Evolutionary conservation across 2,329 filamentous ascomycete species (phyloP), one percentile per base, ranked within the genome.

Genomic region (Sordariomycetes sp.): DNA sequence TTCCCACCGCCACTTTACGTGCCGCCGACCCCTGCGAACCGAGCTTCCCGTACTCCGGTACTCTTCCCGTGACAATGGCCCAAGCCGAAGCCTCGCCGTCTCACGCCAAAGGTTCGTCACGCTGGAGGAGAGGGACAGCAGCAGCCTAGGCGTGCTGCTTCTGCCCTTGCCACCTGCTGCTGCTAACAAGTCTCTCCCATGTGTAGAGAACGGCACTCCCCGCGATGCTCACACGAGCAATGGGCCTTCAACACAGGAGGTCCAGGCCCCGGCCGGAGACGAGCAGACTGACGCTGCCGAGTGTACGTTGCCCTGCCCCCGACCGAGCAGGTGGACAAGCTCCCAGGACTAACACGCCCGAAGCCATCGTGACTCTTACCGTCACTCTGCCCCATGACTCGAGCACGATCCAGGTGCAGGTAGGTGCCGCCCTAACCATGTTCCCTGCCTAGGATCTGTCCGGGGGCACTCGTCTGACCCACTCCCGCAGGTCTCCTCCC

Each of bases 351-450:
- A 50, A 50, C 20, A 50, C 22, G 20, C 46, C 11, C 22, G 68
- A 66, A 78, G 79, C 79, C 59, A 72, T 84, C 57, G 78, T 83
- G 65, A 76, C 78, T 60, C 68, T 97, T 67, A 88, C 85, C 61
- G 85, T 97, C 67, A 83, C 88, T 71, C 82, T 97, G 60, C 93
- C 93, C 58, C 87, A 92, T 69, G 82, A 86, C 65, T 84, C 89
- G 14, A 81, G 85, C 65, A 86, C 89, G 73, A 88, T 95, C 67
- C 84, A 92, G 70, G 85, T 97, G 65, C 92, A 90, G 83, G 91
- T 95, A 73, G 74, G 81, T 76, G 43, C 52, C 32, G 46, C 48
- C 20, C 51, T 16, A 16, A 28, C 32, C 32, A 28, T 14, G 40
- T 43, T 55, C 18, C 18, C 40, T 56, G 54, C 11, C 32, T n/a